Conservation (phyloP, 495 filamentous ascomycete species). For the Lineolata rhizophorae region DNA sequence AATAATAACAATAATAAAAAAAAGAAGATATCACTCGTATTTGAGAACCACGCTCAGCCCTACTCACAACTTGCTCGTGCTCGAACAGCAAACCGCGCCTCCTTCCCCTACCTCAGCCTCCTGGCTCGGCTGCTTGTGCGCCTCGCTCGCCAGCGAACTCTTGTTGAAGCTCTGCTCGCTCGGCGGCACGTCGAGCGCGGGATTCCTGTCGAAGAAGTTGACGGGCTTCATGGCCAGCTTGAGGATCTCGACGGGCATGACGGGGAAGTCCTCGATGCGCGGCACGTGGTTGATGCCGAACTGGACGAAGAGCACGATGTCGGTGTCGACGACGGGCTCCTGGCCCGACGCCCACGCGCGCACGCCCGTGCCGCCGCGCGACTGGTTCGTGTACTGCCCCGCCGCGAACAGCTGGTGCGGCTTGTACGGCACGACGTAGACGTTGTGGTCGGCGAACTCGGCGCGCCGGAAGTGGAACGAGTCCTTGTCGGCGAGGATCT, state of each 20-base stretch:
- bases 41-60: too few species aligned
- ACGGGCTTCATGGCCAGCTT: constrained; percentile 40
- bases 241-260: constrained; percentile 44
- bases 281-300: constrained; percentile 23
- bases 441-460: constrained; percentile 61
- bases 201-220: constrained; percentile 57
- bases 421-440: constrained; percentile 61
- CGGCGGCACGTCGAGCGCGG: constrained; percentile 51
- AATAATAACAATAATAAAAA: too few species aligned
- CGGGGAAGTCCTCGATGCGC: constrained; percentile 17
- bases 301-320: constrained; percentile 23
- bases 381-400: constrained; percentile 77
- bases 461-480: constrained; percentile 51
- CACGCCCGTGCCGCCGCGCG: constrained; percentile 32
- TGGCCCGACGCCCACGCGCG: constrained; percentile 19
- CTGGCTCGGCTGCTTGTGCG: too few species aligned
- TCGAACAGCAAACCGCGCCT: too few species aligned
- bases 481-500: constrained; percentile 47
- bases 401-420: constrained; percentile 66
- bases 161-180: constrained; percentile 28
- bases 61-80: too few species aligned
- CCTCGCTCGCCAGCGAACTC: too few species aligned
- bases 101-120: too few species aligned
- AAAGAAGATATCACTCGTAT: too few species aligned
- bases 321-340: constrained; percentile 20